Evolutionary conservation across 345 rosid species (phyloP), one percentile per base, ranked within the genome.

Genomic region (Abelmoschus esculentus): DNA sequence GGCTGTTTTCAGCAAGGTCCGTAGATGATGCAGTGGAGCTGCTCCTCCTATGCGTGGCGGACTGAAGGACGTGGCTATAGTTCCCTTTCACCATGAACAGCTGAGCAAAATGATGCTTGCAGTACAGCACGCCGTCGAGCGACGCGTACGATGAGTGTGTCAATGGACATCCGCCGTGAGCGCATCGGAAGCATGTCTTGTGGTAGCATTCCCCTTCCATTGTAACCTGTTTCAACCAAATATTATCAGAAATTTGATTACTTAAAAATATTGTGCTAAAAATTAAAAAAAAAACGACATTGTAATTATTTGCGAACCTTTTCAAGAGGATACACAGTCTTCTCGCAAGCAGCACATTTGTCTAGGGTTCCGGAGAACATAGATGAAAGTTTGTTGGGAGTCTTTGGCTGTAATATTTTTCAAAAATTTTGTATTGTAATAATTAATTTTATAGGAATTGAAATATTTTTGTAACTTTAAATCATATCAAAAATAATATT

Each of bases 61-160:
- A 71, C 80, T 90, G 80, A 55, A 96, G 96, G 67, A 90, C 93
- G 61, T 96, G 99, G 72, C 74, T 84, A 67, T 87, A 96, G 78
- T 76, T 89, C 2, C 99, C 99, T 79, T 96, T 96, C 87, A 86
- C 99, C 80, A 92, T 77, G 88, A 96, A 96, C 2, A 96, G 86
- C 73, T 91, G 98, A 70, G 93, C 88, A 36, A 92, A 96, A 80
- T 96, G 99, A 77, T 87, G 92, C 87, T 88, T 90, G 84, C 99
- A 96, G 72, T 96, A 96, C 19, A 96, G 86, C 71, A 89, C 92
- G 3, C 97, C 86, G 47, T 96, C 83, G 28, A 92, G 84, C 12
- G 99, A 86, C 11, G 99, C 98, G 71, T 92, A 96, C 0, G 96
- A 89, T 31, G 99, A 96, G 80, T 92, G 99, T 22, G 99, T 96